Base-by-base conservation (phyloP, 106 monocot genomes). In the Dendrobium huoshanense region DNA sequence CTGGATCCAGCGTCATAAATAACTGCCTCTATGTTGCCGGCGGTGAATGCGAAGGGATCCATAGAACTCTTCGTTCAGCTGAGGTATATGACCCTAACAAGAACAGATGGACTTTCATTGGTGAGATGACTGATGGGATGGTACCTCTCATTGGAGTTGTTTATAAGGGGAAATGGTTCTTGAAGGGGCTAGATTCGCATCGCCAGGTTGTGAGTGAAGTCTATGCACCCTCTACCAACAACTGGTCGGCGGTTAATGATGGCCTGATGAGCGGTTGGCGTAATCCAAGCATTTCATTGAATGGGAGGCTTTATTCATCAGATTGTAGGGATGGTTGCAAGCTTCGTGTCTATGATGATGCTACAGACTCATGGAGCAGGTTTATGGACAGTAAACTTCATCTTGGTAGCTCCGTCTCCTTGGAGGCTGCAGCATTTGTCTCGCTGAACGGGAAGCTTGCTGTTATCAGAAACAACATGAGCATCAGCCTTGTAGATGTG, bases 271-370 rank as follows among this genome's bases (percentile, higher is more conserved):
- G 31, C 20, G 89, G 89, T 10, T 89, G 89, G 89, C 65, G 84
- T 8, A 89, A 86, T 42, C 89, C 89, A 19, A 86, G 89, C 78
- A 81, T 89, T 77, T 78, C 81, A 17, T 79, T 84, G 43, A 86
- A 86, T 41, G 86, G 86, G 22, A 83, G 79, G 79, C 84, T 89
- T 27, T 89, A 84, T 81, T 83, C 89, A 48, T 75, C 84, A 37
- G 89, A 89, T 79, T 89, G 89, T 49, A 86, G 85, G 22, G 89
- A 89, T 61, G 89, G 89, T 16, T 89, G 89, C 81, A 89, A 81
- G 68, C 83, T 89, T 59, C 83, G 89, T 77, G 89, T 89, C 13
- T 89, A 89, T 67, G 84, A 86, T 49, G 75, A 78, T n/a, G 27
- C 43, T 24, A 84, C 77, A 7, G 81, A 83, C 79, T 77, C 86